Evolutionary conservation across 305 asterid genomes (phyloP), one percentile per base, ranked within the genome.

Genomic region (Fraxinus greggii): DNA sequence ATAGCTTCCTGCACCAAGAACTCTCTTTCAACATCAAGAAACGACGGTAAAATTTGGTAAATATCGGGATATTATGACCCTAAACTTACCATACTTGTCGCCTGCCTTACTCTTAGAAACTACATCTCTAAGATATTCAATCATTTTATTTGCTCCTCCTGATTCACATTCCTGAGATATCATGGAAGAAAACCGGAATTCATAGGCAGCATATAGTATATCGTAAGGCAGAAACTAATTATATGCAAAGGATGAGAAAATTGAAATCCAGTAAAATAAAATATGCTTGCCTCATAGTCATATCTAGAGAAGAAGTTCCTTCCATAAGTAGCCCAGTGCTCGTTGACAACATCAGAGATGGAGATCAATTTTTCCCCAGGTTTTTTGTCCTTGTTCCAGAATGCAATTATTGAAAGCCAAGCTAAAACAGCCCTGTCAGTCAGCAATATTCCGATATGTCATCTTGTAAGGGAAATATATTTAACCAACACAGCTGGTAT

Each of bases 231-330:
- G 77, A 36, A 59, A 81, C 56, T 31, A 51, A 74, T 69, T 3
- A 77, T 24, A 21, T 72, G 42, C 78, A 77, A 80, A 67, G 76
- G 63, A 9, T 78, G 8, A 32, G 48, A 76, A 59, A 23, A 79
- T 8, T 76, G 54, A 74, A 69, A 69, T 69, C 75, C 77, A 5
- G 38, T 42, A 76, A 33, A 76, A 61, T 32, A 78, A 54, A 82
- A 81, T 83, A 82, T 75, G 70, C 91, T 88, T 87, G 85, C 99
- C 97, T 96, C 98, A 7, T 94, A 94, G 88, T 96, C 99, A 6
- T 93, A 96, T 94, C 99, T 91, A 42, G 97, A 96, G 81, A 96
- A 96, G 92, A 92, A 94, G 82, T 94, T 96, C 84, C 99, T 89
- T 33, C 99, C 98, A 23, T 94, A 94, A 79, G 93, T 90, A 80